These are phyloP conservation scores for Avena sativa DNA, from an alignment of 176 grass and related monocot species.

Conservation along the genomic window DNA sequence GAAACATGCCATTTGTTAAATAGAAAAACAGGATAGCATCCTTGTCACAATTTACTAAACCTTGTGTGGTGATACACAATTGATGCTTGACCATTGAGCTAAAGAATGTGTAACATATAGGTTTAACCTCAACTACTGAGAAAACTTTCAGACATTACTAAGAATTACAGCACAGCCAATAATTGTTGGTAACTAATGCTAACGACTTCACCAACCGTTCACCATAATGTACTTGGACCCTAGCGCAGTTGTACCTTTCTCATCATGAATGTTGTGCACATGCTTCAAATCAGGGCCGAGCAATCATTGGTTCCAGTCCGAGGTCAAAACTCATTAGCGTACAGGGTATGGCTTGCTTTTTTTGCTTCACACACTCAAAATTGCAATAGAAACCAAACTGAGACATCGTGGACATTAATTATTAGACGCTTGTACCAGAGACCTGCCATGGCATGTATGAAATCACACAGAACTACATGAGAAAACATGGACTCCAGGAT, in stretches of 20 bases:
- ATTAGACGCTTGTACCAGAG: not conserved
- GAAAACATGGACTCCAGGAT: slow-evolving; percentile 20
- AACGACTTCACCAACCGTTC: slow-evolving; percentile 34
- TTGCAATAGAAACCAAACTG: slow-evolving; percentile 17
- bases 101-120: not conserved
- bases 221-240: slow-evolving; percentile 31
- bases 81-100: slow-evolving; percentile 17
- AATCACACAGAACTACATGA: slow-evolving; percentile 10
- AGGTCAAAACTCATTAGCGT: slow-evolving; percentile 9
- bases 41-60: slow-evolving; percentile 38
- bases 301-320: slow-evolving; percentile 9
- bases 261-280: slow-evolving; percentile 32
- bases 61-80: not conserved
- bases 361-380: slow-evolving; percentile 41
- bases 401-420: not conserved
- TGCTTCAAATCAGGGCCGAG: slow-evolving; percentile 1
- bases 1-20: not conserved
- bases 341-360: slow-evolving; percentile 22
- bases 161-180: slow-evolving; percentile 33
- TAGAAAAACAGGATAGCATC: not conserved
- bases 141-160: slow-evolving; percentile 9
- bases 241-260: not conserved
- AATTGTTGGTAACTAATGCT: slow-evolving; percentile 31
- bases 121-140: slow-evolving; percentile 2
- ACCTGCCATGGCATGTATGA: not conserved